Base-by-base conservation (phyloP, 2,329 filamentous ascomycete species). In the Thermoascus crustaceus region DNA sequence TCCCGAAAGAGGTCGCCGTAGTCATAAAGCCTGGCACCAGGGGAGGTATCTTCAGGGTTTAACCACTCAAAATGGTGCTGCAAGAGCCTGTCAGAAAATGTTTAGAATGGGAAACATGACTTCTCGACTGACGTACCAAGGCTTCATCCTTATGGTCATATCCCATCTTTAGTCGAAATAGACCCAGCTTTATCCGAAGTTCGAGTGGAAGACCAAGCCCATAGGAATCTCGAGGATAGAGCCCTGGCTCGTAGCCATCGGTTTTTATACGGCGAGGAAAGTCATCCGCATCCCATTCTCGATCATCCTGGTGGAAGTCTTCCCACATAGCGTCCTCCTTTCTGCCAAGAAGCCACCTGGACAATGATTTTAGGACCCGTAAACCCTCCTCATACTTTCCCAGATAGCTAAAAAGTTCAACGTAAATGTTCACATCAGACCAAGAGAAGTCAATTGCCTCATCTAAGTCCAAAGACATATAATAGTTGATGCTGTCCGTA, bases 341-440 rank as follows among this genome's bases (percentile, higher is more conserved):
- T 32, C 91, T 78, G 6, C 85, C 84, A 24, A 94, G 68, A 36
- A 94, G 69, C 86, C 87, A 94, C 38, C 93, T 73, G 14, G 82
- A 76, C 10, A 94, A 61, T 2, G 69, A 69, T 54, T 84, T 91
- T 8, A 93, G 68, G 42, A 81, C 75, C 18, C 60, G 60, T 2
- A 94, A 72, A 2, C 83, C 87, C 44, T 80, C 71, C 4, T 69
- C 60, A 48, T 80, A 82, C 35, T 75, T 70, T 23, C 73, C 71
- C 7, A 76, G 61, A 31, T 79, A 75, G 18, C 78, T 76, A 41
- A 88, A 78, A 11, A 96, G 71, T 50, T 95, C 86, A 24, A 86
- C 73, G 46, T 91, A 94, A 35, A 88, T 82, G 41, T 86, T 83
- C 26, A 93, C 68, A 55, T 96, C 83, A 35, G 82, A 79, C 89